These are phyloP conservation scores for Drechslerella coelobrocha DNA, from an alignment of 2,329 filamentous ascomycete species.

Conservation along the genomic window DNA sequence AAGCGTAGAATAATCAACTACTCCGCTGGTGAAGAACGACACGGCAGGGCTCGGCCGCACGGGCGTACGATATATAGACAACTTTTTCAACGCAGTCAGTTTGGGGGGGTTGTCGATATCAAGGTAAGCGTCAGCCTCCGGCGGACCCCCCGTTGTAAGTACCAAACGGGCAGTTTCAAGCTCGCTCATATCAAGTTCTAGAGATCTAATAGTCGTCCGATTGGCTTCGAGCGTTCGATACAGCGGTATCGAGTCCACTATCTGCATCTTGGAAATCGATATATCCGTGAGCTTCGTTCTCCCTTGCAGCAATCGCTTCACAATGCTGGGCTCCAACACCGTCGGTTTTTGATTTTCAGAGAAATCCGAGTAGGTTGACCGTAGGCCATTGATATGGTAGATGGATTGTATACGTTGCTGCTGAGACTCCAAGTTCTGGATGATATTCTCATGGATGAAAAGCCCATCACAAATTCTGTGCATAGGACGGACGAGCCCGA, in stretches of 20 bases:
- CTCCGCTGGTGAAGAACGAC: neutral
- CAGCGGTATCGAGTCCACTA: neutral
- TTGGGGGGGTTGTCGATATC: neutral
- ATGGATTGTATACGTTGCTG: constrained; percentile 11
- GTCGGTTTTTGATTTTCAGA: neutral
- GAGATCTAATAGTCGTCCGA: neutral
- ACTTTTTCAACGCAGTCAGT: neutral
- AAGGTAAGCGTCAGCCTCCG: neutral
- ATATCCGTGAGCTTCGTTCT: constrained; percentile 1
- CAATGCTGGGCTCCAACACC: neutral
- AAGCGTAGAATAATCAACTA: constrained; percentile 7
- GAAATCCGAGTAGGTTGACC: neutral
- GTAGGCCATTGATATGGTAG: neutral
- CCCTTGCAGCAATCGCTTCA: neutral
- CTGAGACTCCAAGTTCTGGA: neutral
- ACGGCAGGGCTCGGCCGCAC: neutral
- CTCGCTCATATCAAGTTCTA: neutral
- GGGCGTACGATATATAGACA: neutral
- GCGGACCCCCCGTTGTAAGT: neutral
- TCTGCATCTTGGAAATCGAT: neutral
- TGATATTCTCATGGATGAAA: neutral
- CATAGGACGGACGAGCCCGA: too few relatives aligned
- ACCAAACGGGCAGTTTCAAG: neutral
- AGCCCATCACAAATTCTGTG: constrained; percentile 3
- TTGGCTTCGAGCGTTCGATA: neutral